Conservation (phyloP, 2,329 filamentous ascomycete genomes). For the Diaporthe humulicola region DNA sequence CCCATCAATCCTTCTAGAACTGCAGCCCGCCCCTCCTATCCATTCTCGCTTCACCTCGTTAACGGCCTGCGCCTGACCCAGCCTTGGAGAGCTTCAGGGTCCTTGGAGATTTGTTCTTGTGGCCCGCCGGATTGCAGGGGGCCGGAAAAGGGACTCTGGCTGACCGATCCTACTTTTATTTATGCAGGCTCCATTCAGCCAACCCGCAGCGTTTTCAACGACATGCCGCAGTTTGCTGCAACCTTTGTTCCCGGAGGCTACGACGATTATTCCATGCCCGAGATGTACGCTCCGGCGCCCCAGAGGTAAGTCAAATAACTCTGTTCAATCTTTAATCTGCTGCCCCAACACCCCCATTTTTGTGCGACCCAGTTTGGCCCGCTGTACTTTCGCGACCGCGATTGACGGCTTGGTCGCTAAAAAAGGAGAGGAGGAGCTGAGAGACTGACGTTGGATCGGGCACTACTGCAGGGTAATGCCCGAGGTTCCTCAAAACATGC, state of each 20-base stretch:
- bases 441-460: constrained; percentile 53
- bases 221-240: constrained; percentile 64
- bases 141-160: constrained; percentile 38
- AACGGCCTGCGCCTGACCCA: constrained; percentile 27
- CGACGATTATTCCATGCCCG: constrained; percentile 73
- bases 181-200: constrained; percentile 49
- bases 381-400: constrained; percentile 31
- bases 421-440: constrained; percentile 44
- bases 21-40: constrained; percentile 23
- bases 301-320: constrained; percentile 63
- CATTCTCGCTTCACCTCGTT: constrained; percentile 34
- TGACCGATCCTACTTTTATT: constrained; percentile 46
- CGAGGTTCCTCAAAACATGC: constrained; percentile 96
- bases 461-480: constrained; percentile 81
- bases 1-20: constrained; percentile 36
- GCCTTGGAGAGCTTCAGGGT: constrained; percentile 37
- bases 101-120: constrained; percentile 37
- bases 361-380: constrained; percentile 31
- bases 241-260: constrained; percentile 71
- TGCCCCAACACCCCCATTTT: constrained; percentile 33
- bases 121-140: constrained; percentile 37
- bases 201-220: constrained; percentile 51
- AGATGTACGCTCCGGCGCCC: constrained; percentile 69
- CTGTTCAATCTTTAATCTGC: constrained; percentile 15
- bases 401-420: constrained; percentile 34